Base-by-base conservation (phyloP, 305 asterid genomes). In the Striga hermonthica region DNA sequence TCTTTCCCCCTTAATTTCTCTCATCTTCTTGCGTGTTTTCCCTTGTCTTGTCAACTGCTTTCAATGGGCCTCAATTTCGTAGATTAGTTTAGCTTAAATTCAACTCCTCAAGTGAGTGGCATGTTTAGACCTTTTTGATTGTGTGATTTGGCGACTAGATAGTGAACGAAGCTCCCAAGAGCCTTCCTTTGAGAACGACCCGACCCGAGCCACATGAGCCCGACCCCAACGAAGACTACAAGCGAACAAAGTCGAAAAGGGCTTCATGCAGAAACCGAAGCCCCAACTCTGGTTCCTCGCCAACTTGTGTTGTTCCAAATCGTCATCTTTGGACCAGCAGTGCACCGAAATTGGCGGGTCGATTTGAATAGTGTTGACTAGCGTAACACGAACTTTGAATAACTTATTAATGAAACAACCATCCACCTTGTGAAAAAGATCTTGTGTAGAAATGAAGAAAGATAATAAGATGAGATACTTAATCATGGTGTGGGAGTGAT, bases 211-310 rank as follows among this genome's bases (percentile, higher is more conserved):
- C n/a, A n/a, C 2, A 1, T 6, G 8, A 57, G 16, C 6, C 4
- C 15, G 6, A n/a, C 14, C 47, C 68, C 68, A 64, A 13, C 4
- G 35, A 14, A 63, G 57, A 9, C 34, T 0, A 9, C 68, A 63
- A 7, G 1, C 6, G 57, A 62, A 62, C 44, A 45, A n/a, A 3
- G 67, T 62, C 4, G 34, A 16, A 1, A 62, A 62, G 4, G 68
- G 60, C 15, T 35, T 64, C 36, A 35, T 10, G 6, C 68, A 64
- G 16, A 64, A 64, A 4, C 9, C 10, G 15, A 64, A 64, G 1
- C 10, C 11, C 40, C 14, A 64, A 8, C 1, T 14, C 37, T 49
- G 60, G 37, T 64, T 31, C 1, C 0, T 0, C 39, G 13, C 9
- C 3, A 64, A 10, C 4, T 4, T 49, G 9, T 64, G 68, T 9